Evolutionary conservation across 2,329 filamentous ascomycete species (phyloP).

Genomic region (Colletotrichum truncatum): DNA sequence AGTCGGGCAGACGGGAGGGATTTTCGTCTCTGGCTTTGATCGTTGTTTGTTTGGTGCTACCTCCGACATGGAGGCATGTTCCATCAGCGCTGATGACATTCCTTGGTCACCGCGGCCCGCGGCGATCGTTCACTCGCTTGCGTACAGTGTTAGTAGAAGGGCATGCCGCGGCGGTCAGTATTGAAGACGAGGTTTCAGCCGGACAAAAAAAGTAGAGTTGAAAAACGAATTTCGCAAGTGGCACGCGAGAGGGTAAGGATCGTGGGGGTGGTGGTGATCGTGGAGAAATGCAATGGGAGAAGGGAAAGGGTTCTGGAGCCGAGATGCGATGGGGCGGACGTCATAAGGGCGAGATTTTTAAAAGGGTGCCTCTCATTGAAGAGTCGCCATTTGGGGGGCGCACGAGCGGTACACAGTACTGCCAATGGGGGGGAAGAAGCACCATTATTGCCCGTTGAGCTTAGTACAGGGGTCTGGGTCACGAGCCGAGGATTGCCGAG

Average conservation of each 20-base stretch:
- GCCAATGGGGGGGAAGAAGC: neutral
- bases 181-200: neutral
- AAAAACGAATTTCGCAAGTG: neutral
- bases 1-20: conserved; percentile 55
- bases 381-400: conserved; percentile 4
- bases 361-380: conserved; percentile 30
- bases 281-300: conserved; percentile 22
- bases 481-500: conserved; percentile 32
- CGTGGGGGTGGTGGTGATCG: conserved; percentile 24
- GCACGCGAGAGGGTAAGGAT: conserved; percentile 8
- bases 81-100: conserved; percentile 65
- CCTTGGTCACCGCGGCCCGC: conserved; percentile 39
- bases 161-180: neutral
- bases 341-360: conserved; percentile 30
- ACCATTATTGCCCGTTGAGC: neutral
- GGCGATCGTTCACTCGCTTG: conserved; percentile 9
- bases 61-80: conserved; percentile 68
- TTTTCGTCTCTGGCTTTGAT: conserved; percentile 39
- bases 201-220: neutral
- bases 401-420: conserved; percentile 14
- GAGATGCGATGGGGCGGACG: conserved; percentile 28
- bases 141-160: neutral
- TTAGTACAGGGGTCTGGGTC: conserved; percentile 27
- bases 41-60: conserved; percentile 48
- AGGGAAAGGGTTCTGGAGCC: conserved; percentile 23